Evolutionary conservation across 176 grass and related monocot species (phyloP).

Genomic region (Areca catechu): DNA sequence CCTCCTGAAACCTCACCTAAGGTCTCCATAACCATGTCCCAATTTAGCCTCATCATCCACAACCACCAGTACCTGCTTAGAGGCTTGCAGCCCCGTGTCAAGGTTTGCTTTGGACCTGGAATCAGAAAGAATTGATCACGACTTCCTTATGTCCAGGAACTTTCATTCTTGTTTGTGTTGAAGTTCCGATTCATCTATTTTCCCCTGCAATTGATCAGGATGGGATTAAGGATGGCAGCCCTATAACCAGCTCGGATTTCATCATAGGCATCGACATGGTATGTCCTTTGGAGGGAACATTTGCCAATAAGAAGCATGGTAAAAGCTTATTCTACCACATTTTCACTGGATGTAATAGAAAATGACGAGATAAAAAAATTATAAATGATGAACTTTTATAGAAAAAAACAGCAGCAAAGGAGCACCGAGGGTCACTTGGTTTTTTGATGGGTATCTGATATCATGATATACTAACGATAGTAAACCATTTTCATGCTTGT

Average conservation of each 20-base stretch:
- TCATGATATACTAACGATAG: too few species aligned
- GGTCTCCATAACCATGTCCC: constrained; percentile 46
- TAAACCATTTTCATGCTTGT: too few species aligned
- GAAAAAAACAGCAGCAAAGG: too few species aligned
- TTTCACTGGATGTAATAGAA: constrained; percentile 1
- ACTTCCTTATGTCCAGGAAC: constrained; percentile 48
- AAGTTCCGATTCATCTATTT: not conserved
- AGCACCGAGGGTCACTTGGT: too few species aligned
- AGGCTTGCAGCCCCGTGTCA: constrained; percentile 45
- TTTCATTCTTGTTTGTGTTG: constrained; percentile 13
- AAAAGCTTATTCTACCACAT: constrained; percentile 8
- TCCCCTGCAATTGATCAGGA: constrained; percentile 49
- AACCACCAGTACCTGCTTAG: constrained; percentile 33
- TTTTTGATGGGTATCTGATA: too few species aligned
- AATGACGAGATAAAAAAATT: not conserved
- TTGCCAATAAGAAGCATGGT: constrained; percentile 34
- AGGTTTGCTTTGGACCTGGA: constrained; percentile 35
- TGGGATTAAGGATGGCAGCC: constrained; percentile 50
- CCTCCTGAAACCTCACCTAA: constrained; percentile 22
- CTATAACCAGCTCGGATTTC: constrained; percentile 53
- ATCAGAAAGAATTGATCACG: constrained; percentile 56
- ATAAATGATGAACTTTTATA: too few species aligned
- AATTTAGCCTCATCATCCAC: constrained; percentile 55
- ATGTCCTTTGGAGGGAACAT: constrained; percentile 30
- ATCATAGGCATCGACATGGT: constrained; percentile 67